phyloP scores from a whole-genome alignment of 2,329 filamentous ascomycete genomes.

The Septoria petroselini region DNA sequence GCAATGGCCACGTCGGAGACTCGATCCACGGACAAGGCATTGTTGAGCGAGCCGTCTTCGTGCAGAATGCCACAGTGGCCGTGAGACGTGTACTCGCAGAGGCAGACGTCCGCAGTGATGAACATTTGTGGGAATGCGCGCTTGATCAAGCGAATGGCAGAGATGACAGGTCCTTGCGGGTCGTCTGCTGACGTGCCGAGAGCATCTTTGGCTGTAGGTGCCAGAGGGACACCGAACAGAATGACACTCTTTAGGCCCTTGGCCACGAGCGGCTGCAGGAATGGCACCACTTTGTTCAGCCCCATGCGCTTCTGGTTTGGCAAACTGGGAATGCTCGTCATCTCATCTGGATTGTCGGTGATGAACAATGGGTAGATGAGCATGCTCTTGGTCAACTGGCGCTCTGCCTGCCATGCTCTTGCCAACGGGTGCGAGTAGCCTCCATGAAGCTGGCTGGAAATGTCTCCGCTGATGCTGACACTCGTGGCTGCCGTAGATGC shows the following conservation, averaged over 20 bases:
- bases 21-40: slow-evolving; percentile 85
- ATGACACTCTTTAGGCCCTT: slow-evolving; percentile 93
- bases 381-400: slow-evolving; percentile 69
- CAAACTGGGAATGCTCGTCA: slow-evolving; percentile 83
- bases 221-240: slow-evolving; percentile 88
- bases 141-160: slow-evolving; percentile 77
- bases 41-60: slow-evolving; percentile 90
- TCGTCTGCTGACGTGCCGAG: slow-evolving; percentile 91
- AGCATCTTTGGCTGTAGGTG: slow-evolving; percentile 78
- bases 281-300: slow-evolving; percentile 78
- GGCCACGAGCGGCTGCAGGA: slow-evolving; percentile 78
- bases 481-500: slow-evolving; percentile 53
- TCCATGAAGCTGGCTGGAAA: slow-evolving; percentile 52
- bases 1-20: slow-evolving; percentile 97
- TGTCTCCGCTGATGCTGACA: slow-evolving; percentile 52
- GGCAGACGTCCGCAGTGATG: slow-evolving; percentile 87
- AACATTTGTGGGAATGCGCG: slow-evolving; percentile 85
- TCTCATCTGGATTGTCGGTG: slow-evolving; percentile 89
- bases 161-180: slow-evolving; percentile 86
- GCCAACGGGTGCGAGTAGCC: slow-evolving; percentile 53
- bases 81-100: slow-evolving; percentile 98
- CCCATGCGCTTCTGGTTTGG: slow-evolving; percentile 88
- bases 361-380: slow-evolving; percentile 97
- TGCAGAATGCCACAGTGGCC: slow-evolving; percentile 95
- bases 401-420: slow-evolving; percentile 52